Percentiles rank a stretch among this genome's conserved stretches.
Conservation (phyloP, 805 yeast species). For the Zygosaccharomyces gambellarensis region DNA sequence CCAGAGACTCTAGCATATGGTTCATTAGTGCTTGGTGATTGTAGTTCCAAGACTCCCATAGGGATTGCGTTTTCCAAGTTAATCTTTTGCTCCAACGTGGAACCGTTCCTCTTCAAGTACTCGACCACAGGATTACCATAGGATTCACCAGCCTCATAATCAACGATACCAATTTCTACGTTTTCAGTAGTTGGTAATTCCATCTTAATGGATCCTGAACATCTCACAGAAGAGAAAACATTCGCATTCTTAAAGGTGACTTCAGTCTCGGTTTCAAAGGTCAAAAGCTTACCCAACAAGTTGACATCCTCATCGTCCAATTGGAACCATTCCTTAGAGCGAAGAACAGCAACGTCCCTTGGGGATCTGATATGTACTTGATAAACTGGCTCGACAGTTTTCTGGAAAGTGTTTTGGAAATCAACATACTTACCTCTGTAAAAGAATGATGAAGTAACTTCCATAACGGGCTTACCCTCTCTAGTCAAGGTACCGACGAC, state of each 20-base stretch:
- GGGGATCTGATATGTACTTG: constrained; percentile 66
- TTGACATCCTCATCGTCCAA: constrained; percentile 63
- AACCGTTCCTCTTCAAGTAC: constrained; percentile 86
- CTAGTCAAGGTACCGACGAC: constrained; percentile 85
- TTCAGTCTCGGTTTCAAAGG: constrained; percentile 83
- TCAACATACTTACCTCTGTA: constrained; percentile 91
- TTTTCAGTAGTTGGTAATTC: constrained; percentile 92
- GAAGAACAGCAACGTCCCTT: constrained; percentile 88
- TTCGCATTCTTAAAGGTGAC: constrained; percentile 73
- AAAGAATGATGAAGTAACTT: constrained; percentile 90
- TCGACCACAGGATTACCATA: constrained; percentile 98
- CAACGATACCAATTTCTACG: constrained; percentile 74
- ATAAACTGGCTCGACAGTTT: constrained; percentile 80
- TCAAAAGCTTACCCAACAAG: constrained; percentile 71
- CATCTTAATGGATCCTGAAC: constrained; percentile 77
- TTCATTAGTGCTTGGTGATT: constrained; percentile 94
- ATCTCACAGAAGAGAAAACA: constrained; percentile 72
- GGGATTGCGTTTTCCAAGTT: constrained; percentile 88
- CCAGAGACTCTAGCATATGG: constrained; percentile 97
- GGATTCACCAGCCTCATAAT: constrained; percentile 85
- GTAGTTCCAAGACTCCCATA: constrained; percentile 53
- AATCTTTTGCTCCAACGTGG: constrained; percentile 89
- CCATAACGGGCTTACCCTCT: constrained; percentile 77
- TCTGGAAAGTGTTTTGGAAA: constrained; percentile 87
- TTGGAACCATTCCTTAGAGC: constrained; percentile 97